Evolutionary conservation across 2,329 filamentous ascomycete genomes (phyloP).

Genomic region (Emmonsiellopsis sp.): DNA sequence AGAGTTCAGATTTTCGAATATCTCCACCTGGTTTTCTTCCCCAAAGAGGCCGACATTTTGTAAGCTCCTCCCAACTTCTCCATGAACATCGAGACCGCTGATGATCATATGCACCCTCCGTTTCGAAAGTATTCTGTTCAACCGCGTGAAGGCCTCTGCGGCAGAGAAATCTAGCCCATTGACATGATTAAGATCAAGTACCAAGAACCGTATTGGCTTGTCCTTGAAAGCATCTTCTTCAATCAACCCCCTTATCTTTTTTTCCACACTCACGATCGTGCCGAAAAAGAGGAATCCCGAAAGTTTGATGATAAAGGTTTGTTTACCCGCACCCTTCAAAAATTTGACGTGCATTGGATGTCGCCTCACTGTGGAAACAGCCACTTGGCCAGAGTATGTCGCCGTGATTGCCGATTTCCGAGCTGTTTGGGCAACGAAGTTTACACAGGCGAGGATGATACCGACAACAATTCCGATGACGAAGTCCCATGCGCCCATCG

Average conservation of each 20-base stretch:
- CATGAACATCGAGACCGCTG: conserved; percentile 68
- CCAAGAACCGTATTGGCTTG: conserved; percentile 76
- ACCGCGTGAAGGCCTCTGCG: conserved; percentile 86
- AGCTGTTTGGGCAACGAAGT: conserved; percentile 84
- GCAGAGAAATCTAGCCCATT: conserved; percentile 93
- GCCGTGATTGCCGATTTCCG: conserved; percentile 80
- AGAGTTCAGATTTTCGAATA: conserved; percentile 85
- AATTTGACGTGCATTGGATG: conserved; percentile 85
- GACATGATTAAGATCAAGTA: conserved; percentile 82
- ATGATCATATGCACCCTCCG: conserved; percentile 73
- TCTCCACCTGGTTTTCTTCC: conserved; percentile 61
- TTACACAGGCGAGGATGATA: conserved; percentile 82
- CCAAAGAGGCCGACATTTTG: conserved; percentile 75
- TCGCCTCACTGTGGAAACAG: conserved; percentile 83
- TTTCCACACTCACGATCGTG: conserved; percentile 91
- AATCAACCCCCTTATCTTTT: conserved; percentile 71
- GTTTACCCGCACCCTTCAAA: conserved; percentile 71
- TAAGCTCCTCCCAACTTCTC: conserved; percentile 66
- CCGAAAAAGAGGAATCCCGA: conserved; percentile 97
- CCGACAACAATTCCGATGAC: conserved; percentile 88
- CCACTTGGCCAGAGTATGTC: conserved; percentile 80
- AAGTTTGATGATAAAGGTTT: conserved; percentile 86
- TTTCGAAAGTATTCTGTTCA: conserved; percentile 71
- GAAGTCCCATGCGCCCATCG: conserved; percentile 97
- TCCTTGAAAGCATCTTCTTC: conserved; percentile 70